phyloP scores from a whole-genome alignment of 192 early-diverging fungal genomes.

The Chytriomyces sp. region DNA sequence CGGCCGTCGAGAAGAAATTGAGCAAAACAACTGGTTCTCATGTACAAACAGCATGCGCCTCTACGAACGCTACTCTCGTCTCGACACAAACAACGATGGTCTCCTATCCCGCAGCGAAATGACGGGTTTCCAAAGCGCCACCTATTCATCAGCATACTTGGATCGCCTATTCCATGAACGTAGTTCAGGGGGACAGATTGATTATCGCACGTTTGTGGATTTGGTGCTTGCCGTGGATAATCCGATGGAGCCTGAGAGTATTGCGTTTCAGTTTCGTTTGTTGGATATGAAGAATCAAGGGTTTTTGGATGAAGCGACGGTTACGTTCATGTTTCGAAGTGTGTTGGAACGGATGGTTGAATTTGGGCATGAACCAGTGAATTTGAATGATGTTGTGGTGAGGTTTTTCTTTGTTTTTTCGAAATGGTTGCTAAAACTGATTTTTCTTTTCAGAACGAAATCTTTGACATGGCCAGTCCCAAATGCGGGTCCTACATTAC shows the following conservation, averaged over 20 bases:
- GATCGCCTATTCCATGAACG: conserved; percentile 58
- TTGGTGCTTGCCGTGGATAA: conserved; percentile 62
- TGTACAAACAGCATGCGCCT: conserved; percentile 2
- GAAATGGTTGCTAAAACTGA: background rate
- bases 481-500: conserved; percentile 38
- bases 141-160: conserved; percentile 53
- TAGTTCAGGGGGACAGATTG: conserved; percentile 15
- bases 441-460: conserved; percentile 53
- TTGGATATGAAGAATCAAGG: conserved; percentile 54
- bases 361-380: conserved; percentile 49
- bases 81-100: conserved; percentile 58
- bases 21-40: conserved; percentile 60
- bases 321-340: conserved; percentile 55
- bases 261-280: conserved; percentile 52
- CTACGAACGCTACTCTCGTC: conserved; percentile 41
- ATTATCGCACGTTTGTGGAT: conserved; percentile 57
- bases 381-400: conserved; percentile 50
- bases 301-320: conserved; percentile 51
- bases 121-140: conserved; percentile 46
- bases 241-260: conserved; percentile 49
- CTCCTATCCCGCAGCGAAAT: conserved; percentile 55
- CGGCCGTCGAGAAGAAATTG: conserved; percentile 45
- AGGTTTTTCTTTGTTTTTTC: background rate
- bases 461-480: conserved; percentile 65
- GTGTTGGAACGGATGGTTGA: conserved; percentile 50